Conservation (phyloP, 1,139 yeast species). For the Saccharomyces pastorianus region DNA sequence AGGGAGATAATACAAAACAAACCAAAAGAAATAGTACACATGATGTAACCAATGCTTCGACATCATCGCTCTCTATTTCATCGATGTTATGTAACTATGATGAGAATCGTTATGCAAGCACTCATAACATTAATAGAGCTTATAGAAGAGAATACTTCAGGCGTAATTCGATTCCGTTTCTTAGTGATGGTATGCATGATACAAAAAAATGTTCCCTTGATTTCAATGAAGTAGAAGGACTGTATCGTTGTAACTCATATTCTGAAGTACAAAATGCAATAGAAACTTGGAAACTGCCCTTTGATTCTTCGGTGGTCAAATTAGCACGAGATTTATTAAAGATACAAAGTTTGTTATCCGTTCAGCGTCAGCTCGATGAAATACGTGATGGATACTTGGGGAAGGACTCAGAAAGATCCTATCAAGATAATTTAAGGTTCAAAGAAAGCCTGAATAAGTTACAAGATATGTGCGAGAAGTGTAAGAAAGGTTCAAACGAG, state of each 20-base stretch:
- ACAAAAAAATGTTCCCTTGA: background rate
- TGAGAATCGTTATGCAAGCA: conserved; percentile 12
- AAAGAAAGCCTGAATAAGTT: background rate
- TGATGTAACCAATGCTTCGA: conserved; percentile 8
- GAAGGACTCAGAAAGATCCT: conserved; percentile 10
- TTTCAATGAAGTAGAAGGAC: background rate
- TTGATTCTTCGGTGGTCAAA: conserved; percentile 27
- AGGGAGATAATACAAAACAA: background rate
- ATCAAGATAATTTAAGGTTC: background rate
- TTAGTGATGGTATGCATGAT: conserved; percentile 10
- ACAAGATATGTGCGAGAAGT: background rate
- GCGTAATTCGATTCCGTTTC: conserved; percentile 20
- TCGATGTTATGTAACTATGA: conserved; percentile 28
- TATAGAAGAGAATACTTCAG: conserved; percentile 20
- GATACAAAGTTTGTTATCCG: background rate
- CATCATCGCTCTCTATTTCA: conserved; percentile 19
- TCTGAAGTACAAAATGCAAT: conserved; percentile 39
- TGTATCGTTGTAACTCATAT: conserved; percentile 34
- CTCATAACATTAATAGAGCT: conserved; percentile 14
- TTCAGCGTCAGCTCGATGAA: conserved; percentile 8
- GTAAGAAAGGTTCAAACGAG: background rate
- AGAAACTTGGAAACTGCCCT: conserved; percentile 30
- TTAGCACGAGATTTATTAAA: conserved; percentile 28
- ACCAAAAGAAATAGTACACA: background rate
- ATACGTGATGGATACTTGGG: conserved; percentile 21